phyloP scores from a whole-genome alignment of 108 stramenopile genomes.

The Stephanodiscus triporus region DNA sequence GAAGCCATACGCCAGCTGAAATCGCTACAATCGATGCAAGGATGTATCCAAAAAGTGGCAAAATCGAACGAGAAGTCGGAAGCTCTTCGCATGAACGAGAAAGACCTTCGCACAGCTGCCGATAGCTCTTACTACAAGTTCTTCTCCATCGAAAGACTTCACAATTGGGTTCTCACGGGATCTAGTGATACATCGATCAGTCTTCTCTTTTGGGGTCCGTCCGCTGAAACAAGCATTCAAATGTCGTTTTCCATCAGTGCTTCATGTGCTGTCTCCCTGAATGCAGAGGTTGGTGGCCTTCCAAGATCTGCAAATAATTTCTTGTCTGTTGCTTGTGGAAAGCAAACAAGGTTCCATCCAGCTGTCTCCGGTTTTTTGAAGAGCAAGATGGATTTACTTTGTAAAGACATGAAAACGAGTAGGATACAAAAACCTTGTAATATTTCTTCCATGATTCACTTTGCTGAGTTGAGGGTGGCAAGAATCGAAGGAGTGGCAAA shows the following conservation, averaged over 20 bases:
- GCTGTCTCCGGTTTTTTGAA: constrained; percentile 38
- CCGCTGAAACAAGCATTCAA: constrained; percentile 34
- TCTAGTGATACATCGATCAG: constrained; percentile 31
- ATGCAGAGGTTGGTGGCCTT: constrained; percentile 16
- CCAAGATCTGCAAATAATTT: constrained; percentile 26
- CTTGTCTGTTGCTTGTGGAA: constrained; percentile 21
- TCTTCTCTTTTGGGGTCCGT: constrained; percentile 36
- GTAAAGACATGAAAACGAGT: constrained; percentile 33
- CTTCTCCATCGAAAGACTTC: constrained; percentile 54
- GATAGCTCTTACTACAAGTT: constrained; percentile 50
- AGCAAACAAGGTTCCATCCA: constrained; percentile 36
- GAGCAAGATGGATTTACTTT: constrained; percentile 32
- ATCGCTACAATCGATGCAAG: constrained; percentile 10
- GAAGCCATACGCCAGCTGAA: constrained; percentile 32
- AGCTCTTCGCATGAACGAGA: constrained; percentile 9
- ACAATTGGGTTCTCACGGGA: constrained; percentile 51
- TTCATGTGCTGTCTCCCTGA: constrained; percentile 17
- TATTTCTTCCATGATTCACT: constrained; percentile 36
- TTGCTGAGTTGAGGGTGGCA: constrained; percentile 32
- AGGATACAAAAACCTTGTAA: constrained; percentile 12
- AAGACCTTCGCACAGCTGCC: constrained; percentile 20
- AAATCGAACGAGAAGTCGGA: constrained; percentile 29
- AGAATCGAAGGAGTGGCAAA: constrained; percentile 42
- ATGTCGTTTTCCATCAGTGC: constrained; percentile 40
- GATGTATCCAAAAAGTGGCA: constrained; percentile 8